Conservation (phyloP, 768 basidiomycete genomes). For the Suillus weaverae region DNA sequence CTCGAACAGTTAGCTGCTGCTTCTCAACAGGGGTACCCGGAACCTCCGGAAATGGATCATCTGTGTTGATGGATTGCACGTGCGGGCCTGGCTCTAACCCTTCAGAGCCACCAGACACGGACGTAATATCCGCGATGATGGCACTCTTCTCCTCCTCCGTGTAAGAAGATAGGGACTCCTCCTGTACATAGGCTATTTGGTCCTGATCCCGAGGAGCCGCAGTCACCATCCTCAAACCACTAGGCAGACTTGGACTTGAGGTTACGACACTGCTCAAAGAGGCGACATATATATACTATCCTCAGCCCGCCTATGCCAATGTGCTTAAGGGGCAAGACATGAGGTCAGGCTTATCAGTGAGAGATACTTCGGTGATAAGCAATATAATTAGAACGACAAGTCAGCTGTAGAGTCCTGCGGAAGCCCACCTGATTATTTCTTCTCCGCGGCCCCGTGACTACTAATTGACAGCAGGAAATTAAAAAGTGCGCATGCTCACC, state of each 20-base stretch:
- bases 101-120: background rate
- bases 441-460: background rate
- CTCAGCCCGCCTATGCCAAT: background rate
- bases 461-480: background rate
- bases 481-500: background rate
- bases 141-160: background rate
- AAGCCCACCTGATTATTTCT: background rate
- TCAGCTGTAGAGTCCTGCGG: background rate
- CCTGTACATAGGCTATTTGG: background rate
- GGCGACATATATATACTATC: background rate
- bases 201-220: background rate
- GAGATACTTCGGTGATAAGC: background rate
- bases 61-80: conserved; percentile 10
- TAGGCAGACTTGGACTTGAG: background rate
- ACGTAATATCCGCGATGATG: background rate
- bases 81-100: background rate
- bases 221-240: background rate
- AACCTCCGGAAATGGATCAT: conserved; percentile 50
- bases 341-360: background rate
- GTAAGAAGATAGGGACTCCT: background rate
- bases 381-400: background rate
- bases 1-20: conserved; percentile 52
- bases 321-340: background rate
- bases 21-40: conserved; percentile 43
- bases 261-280: background rate